Base-by-base conservation (phyloP, 129 eudicot species). In the Lactuca saligna region DNA sequence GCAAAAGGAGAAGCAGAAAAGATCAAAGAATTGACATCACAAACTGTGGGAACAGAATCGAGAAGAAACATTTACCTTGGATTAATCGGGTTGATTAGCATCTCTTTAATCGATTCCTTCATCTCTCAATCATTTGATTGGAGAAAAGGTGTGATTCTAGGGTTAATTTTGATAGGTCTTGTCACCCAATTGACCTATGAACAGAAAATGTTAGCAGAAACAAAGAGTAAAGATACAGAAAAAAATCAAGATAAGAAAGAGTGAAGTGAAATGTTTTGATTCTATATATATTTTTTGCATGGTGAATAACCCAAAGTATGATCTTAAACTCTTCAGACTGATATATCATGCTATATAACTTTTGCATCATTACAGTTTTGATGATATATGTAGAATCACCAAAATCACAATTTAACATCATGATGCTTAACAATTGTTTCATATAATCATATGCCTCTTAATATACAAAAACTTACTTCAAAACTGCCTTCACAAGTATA, bases 261-360 rank as follows among this genome's bases (percentile, higher is more conserved):
- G 77, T 82, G 82, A 85, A 48, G 59, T 54, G 49, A 5, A 42
- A 38, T 70, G 56, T 58, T 58, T 35, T 35, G 15, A 70, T 70
- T 61, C 5, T 63, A 62, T 38, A 41, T 34, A 75, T 49, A 53
- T 35, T 71, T 88, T 81, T 89, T 11, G 88, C 86, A 75, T 89
- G 94, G 81, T 84, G 80, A 75, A 89, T 86, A 89, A 89, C 93
- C 87, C 90, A 82, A 84, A 82, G 86, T 74, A 61, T 54, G 67
- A 82, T 65, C 77, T 78, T 70, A 80, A 61, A 57, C 71, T 80
- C 82, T 60, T 80, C 70, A 80, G 90, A 86, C 94, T 84, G 75
- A 89, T 89, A 89, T 74, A 58, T 84, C 94, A 86, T 34, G 88
- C 86, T 56, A 72, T 14, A 53, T 84, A 20, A 41, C 63, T 88